A percentile compares a stretch with the other conserved stretches of the same genome.
These are phyloP conservation scores for Sporothrix brasiliensis DNA, from an alignment of 2,329 filamentous ascomycete species.

Conservation along the genomic window DNA sequence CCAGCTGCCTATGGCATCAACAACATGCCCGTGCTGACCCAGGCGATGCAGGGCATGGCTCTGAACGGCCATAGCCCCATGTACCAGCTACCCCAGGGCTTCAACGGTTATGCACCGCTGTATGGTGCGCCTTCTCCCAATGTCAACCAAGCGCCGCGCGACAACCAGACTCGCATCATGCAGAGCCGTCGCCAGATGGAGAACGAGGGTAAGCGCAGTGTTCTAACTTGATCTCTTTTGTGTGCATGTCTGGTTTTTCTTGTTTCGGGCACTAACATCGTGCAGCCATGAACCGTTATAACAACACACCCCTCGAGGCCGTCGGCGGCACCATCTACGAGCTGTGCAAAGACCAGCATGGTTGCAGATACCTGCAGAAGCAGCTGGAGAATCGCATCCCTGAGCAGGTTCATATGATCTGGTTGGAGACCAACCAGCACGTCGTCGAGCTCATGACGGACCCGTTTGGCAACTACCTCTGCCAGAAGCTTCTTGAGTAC, in stretches of 20 bases:
- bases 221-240: neutral
- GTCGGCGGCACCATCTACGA: constrained; percentile 83
- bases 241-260: constrained; percentile 26
- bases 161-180: constrained; percentile 75
- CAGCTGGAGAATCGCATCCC: constrained; percentile 89
- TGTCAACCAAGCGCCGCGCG: constrained; percentile 54
- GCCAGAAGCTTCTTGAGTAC: constrained; percentile 95
- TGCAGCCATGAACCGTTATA: constrained; percentile 74
- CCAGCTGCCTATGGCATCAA: constrained; percentile 46
- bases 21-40: constrained; percentile 63
- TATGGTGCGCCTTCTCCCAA: constrained; percentile 49
- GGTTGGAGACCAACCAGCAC: constrained; percentile 87
- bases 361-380: constrained; percentile 94
- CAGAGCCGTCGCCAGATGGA: constrained; percentile 75
- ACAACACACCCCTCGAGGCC: constrained; percentile 78
- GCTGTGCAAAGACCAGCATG: constrained; percentile 96
- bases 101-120: constrained; percentile 58
- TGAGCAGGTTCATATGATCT: constrained; percentile 88
- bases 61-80: constrained; percentile 52
- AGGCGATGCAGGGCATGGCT: constrained; percentile 69
- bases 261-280: constrained; percentile 40
- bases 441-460: constrained; percentile 98
- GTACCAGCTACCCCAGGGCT: constrained; percentile 61
- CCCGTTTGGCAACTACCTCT: constrained; percentile 98
- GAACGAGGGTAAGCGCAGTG: constrained; percentile 62